These are phyloP conservation scores for Zygosaccharomyces bisporus DNA, from an alignment of 805 yeast species.

Conservation along the genomic window DNA sequence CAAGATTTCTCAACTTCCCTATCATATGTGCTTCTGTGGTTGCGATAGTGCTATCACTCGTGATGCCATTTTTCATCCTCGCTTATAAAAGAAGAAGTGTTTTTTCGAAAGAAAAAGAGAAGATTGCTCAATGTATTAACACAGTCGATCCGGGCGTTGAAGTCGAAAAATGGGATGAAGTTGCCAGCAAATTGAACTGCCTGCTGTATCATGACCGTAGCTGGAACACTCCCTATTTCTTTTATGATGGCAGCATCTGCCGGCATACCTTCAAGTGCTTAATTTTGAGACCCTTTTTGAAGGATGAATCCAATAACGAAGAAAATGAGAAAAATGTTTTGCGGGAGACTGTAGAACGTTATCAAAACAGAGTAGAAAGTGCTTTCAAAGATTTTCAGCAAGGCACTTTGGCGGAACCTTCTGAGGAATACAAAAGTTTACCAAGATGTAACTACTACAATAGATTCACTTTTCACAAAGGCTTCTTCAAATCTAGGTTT, in stretches of 20 bases:
- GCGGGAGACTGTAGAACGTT: not conserved
- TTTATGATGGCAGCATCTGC: constrained; percentile 4
- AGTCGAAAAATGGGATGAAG: constrained; percentile 2
- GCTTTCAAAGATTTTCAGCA: not conserved
- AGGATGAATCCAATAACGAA: not conserved
- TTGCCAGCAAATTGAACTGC: constrained; percentile 3
- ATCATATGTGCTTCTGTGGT: no score
- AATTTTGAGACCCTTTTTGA: constrained; percentile 1
- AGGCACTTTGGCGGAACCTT: not conserved
- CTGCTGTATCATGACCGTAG: not conserved
- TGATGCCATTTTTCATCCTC: not conserved
- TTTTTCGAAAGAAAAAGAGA: not conserved
- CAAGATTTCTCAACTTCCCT: no score
- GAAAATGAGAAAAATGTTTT: not conserved
- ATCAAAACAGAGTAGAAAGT: not conserved
- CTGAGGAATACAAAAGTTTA: not conserved
- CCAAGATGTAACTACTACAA: not conserved
- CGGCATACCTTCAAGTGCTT: constrained; percentile 1
- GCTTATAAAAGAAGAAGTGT: not conserved
- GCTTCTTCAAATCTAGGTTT: not conserved
- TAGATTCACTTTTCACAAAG: not conserved
- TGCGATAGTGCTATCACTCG: no score
- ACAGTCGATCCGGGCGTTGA: constrained; percentile 9
- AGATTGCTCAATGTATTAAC: not conserved
- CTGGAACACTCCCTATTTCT: constrained; percentile 9